Conservation (phyloP, 441 rosid species). For the Erodium moschatum region DNA sequence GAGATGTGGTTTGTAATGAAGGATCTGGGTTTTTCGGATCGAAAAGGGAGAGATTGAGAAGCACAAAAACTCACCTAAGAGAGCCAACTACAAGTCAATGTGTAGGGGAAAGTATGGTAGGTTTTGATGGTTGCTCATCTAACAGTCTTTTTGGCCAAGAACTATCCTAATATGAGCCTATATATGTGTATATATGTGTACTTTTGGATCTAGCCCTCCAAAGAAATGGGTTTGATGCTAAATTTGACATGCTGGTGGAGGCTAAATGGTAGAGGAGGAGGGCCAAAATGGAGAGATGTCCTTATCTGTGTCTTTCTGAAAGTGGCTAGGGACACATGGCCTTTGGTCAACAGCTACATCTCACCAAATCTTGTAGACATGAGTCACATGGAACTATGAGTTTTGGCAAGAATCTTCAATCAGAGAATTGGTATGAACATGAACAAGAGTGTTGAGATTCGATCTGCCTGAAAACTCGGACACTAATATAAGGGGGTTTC, state of each 20-base stretch:
- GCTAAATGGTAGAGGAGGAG: neutral
- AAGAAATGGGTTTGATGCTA: neutral
- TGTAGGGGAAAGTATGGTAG: neutral
- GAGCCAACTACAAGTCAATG: conserved; percentile 6
- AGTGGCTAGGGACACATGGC: neutral
- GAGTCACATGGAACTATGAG: neutral
- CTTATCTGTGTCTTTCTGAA: neutral
- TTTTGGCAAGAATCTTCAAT: neutral
- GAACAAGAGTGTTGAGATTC: neutral
- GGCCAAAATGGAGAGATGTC: neutral
- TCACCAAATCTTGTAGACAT: neutral
- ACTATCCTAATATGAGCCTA: neutral
- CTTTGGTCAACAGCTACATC: conserved; percentile 5
- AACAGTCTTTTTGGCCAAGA: neutral
- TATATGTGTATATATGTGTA: too few relatives aligned
- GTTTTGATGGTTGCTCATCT: conserved; percentile 9
- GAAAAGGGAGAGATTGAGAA: neutral
- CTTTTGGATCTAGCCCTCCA: neutral
- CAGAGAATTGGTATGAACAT: neutral
- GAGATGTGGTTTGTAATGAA: neutral
- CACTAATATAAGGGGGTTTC: too few relatives aligned
- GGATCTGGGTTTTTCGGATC: neutral
- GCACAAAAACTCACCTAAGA: neutral
- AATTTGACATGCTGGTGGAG: neutral
- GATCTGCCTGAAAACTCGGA: too few relatives aligned